Percentiles rank a stretch among this genome's conserved stretches.
These are phyloP conservation scores for Ceratocystis colombiana DNA, from an alignment of 2,329 filamentous ascomycete genomes.

Conservation along the genomic window DNA sequence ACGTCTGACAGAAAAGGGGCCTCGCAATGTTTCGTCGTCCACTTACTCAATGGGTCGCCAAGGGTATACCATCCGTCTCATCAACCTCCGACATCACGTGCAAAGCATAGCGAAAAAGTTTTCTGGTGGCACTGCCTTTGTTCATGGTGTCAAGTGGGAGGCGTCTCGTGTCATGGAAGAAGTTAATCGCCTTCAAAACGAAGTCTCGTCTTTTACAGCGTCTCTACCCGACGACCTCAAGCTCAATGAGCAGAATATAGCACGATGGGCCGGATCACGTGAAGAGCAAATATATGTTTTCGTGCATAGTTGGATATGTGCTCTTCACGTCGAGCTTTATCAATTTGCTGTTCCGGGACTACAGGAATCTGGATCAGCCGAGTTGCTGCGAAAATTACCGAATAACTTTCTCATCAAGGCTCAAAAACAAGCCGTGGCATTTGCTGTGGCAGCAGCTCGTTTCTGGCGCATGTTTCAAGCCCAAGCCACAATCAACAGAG, in stretches of 20 bases:
- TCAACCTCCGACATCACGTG: constrained; percentile 34
- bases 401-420: constrained; percentile 33
- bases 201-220: constrained; percentile 34
- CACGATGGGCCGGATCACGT: constrained; percentile 30
- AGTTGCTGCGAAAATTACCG: constrained; percentile 33
- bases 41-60: constrained; percentile 31
- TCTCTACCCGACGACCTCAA: constrained; percentile 33
- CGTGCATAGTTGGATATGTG: constrained; percentile 34
- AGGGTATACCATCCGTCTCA: constrained; percentile 33
- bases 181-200: constrained; percentile 34
- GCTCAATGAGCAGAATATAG: constrained; percentile 33
- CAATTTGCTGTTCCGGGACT: constrained; percentile 35
- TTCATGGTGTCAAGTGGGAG: constrained; percentile 28
- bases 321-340: constrained; percentile 36
- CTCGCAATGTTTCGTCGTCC: constrained; percentile 8
- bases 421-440: constrained; percentile 35
- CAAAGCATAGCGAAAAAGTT: constrained; percentile 28
- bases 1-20: constrained; percentile 29
- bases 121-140: constrained; percentile 22
- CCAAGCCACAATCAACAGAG: constrained; percentile 29
- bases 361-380: constrained; percentile 31
- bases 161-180: constrained; percentile 35
- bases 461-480: constrained; percentile 34
- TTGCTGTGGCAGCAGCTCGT: constrained; percentile 33
- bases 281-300: constrained; percentile 34